These are phyloP conservation scores for Penicillium verhagenii DNA, from an alignment of 495 filamentous ascomycete genomes.

Conservation along the genomic window DNA sequence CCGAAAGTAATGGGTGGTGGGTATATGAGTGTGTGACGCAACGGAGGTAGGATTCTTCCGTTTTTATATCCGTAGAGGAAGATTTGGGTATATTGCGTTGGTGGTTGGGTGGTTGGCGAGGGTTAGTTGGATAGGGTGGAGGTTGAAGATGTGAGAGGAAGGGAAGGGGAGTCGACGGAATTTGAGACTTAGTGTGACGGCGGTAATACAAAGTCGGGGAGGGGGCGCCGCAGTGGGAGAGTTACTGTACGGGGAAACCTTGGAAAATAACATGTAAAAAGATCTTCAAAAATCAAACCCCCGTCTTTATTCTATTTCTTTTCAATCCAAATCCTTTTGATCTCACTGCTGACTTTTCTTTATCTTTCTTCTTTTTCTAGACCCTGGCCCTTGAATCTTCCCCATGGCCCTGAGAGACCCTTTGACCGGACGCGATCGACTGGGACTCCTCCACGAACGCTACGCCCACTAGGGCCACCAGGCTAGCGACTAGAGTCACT, in stretches of 20 bases:
- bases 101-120: conserved; percentile 2
- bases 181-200: conserved; percentile 32
- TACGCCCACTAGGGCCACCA: conserved; percentile 26
- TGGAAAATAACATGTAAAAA: conserved; percentile 3
- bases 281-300: background rate
- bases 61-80: background rate
- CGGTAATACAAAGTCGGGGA: conserved; percentile 19
- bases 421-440: conserved; percentile 15
- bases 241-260: conserved; percentile 1
- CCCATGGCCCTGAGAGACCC: conserved; percentile 12
- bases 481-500: conserved; percentile 20
- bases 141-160: conserved; percentile 12
- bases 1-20: conserved; percentile 10
- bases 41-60: background rate
- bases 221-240: conserved; percentile 7
- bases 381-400: conserved; percentile 4
- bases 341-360: background rate
- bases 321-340: background rate
- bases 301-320: background rate
- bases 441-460: conserved; percentile 24
- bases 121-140: conserved; percentile 1
- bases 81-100: background rate
- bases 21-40: conserved; percentile 1
- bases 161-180: conserved; percentile 19
- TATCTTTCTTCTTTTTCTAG: background rate